phyloP scores from a whole-genome alignment of 768 basidiomycete genomes.

The Sarcomyxa edulis region DNA sequence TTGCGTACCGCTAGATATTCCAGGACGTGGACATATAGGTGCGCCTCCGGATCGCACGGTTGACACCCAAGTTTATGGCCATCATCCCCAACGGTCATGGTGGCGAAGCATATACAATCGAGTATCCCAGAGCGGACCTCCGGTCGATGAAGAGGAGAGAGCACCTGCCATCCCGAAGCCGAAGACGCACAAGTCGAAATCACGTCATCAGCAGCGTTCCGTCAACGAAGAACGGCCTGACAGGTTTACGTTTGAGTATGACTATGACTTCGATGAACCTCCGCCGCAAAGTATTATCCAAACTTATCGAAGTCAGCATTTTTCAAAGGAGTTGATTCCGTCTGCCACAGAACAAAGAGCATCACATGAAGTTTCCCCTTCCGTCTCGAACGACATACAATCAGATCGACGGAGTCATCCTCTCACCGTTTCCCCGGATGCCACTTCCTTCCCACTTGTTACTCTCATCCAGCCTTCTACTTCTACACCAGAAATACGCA shows the following conservation, averaged over 20 bases:
- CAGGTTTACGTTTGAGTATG: conserved; percentile 8
- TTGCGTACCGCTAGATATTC: conserved; percentile 11
- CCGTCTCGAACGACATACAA: neutral
- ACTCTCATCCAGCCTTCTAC: too few relatives aligned
- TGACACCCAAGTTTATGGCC: conserved; percentile 11
- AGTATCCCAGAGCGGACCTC: conserved; percentile 39
- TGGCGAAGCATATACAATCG: conserved; percentile 52
- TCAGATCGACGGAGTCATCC: neutral
- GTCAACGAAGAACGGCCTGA: conserved; percentile 7
- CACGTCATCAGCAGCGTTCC: conserved; percentile 11
- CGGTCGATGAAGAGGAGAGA: conserved; percentile 6
- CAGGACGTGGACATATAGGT: conserved; percentile 15
- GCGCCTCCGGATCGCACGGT: conserved; percentile 9
- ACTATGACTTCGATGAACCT: conserved; percentile 31
- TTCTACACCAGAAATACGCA: neutral
- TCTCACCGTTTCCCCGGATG: conserved; percentile 5
- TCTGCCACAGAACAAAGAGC: neutral
- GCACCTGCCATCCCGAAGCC: conserved; percentile 8
- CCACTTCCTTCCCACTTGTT: neutral
- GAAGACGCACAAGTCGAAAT: conserved; percentile 11
- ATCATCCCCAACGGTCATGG: conserved; percentile 41
- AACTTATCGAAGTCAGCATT: conserved; percentile 12
- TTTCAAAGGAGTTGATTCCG: neutral
- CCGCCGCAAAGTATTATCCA: conserved; percentile 28
- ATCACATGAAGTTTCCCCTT: neutral